phyloP scores from a whole-genome alignment of 129 eudicot species.

The Artemisia tridentata region DNA sequence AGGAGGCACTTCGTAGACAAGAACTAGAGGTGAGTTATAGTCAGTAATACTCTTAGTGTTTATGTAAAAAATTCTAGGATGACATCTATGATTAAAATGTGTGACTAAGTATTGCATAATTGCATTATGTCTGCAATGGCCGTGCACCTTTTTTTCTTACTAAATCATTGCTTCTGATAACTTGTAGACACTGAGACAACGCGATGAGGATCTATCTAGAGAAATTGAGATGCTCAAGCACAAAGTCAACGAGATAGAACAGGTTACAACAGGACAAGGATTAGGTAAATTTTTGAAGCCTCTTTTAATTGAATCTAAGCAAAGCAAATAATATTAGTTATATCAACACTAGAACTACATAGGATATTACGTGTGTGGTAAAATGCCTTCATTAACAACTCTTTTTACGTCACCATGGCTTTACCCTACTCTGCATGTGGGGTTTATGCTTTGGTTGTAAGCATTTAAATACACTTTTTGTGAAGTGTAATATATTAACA shows the following conservation, averaged over 20 bases:
- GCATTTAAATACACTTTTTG: too few species aligned
- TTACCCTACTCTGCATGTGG: neutral
- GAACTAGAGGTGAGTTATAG: conserved; percentile 55
- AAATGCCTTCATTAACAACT: neutral
- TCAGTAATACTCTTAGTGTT: too few species aligned
- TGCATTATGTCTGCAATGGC: neutral
- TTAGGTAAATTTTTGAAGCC: conserved; percentile 33
- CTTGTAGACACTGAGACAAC: conserved; percentile 52
- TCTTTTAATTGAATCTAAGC: conserved; percentile 22
- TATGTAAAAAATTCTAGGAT: too few species aligned
- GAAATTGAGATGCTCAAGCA: conserved; percentile 62
- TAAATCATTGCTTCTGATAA: neutral
- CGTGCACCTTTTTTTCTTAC: neutral
- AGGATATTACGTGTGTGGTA: conserved; percentile 2
- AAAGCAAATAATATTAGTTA: conserved; percentile 14
- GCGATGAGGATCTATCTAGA: conserved; percentile 60
- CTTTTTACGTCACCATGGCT: neutral
- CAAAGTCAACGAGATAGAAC: conserved; percentile 49
- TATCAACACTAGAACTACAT: neutral
- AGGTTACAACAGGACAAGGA: conserved; percentile 42
- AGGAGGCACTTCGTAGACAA: conserved; percentile 66
- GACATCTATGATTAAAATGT: neutral
- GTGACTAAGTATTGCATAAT: neutral
- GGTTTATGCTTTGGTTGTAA: neutral
- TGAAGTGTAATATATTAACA: too few species aligned